Evolutionary conservation across 352 stramenopile genomes (phyloP).

Genomic region (Phytopythium boreale): DNA sequence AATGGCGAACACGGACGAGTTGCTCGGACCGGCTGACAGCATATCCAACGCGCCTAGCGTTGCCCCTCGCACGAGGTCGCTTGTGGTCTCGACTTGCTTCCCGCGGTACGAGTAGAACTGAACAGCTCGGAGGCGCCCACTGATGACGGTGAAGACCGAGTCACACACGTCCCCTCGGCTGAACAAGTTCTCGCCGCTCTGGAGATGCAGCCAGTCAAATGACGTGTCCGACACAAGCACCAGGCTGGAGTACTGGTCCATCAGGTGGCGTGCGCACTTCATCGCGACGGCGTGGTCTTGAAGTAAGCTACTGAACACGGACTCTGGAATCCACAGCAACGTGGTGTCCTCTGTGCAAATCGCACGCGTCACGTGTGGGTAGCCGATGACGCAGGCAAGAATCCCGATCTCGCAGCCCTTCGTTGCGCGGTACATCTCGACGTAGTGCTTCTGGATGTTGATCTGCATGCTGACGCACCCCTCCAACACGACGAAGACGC

Average conservation of each 20-base stretch:
- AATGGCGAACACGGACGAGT: conserved; percentile 83
- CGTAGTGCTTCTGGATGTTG: conserved; percentile 31
- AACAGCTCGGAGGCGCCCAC: conserved; percentile 67
- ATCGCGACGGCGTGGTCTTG: conserved; percentile 48
- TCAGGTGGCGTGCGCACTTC: conserved; percentile 52
- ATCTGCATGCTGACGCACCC: conserved; percentile 59
- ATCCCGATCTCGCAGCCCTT: conserved; percentile 69
- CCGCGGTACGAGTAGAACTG: conserved; percentile 59
- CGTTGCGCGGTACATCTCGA: conserved; percentile 47
- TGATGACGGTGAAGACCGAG: conserved; percentile 82
- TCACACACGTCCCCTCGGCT: conserved; percentile 72
- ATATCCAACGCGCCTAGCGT: conserved; percentile 84
- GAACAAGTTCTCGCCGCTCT: conserved; percentile 79
- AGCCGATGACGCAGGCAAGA: conserved; percentile 62
- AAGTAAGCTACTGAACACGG: conserved; percentile 54
- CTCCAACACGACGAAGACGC: conserved; percentile 60
- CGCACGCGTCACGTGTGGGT: conserved; percentile 32
- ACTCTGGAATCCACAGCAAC: conserved; percentile 55
- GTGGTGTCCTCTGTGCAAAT: conserved; percentile 45
- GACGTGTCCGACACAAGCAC: conserved; percentile 74
- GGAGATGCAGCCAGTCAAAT: conserved; percentile 83
- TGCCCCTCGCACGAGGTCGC: conserved; percentile 74
- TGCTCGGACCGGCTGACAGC: conserved; percentile 64
- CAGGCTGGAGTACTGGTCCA: conserved; percentile 69
- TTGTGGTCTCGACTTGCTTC: conserved; percentile 71